Conservation (phyloP, 179 eudicot species). For the Silene coronaria region DNA sequence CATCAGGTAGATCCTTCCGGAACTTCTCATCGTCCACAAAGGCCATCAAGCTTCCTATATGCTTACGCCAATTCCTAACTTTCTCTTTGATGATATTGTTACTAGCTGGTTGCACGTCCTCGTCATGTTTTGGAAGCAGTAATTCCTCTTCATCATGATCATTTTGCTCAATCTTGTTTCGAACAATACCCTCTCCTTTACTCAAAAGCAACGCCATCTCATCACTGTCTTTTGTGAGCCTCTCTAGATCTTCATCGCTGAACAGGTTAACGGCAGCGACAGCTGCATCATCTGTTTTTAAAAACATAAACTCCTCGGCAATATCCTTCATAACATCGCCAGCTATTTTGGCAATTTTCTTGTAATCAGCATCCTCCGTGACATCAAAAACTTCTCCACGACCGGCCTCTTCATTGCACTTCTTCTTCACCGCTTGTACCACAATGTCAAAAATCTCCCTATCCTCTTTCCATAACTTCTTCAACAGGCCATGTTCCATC, state of each 20-base stretch:
- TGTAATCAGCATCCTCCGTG: not conserved
- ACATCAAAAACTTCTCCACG: not conserved
- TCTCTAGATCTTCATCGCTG: not conserved
- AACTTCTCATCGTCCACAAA: not conserved
- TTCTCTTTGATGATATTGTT: not conserved
- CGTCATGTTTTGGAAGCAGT: not conserved
- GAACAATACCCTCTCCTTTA: not conserved
- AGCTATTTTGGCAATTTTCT: constrained; percentile 1
- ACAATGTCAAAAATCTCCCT: not conserved
- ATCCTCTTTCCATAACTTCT: not conserved
- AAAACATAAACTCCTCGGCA: not conserved
- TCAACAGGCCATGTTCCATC: not conserved
- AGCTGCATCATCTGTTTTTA: not conserved
- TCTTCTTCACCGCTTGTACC: not conserved
- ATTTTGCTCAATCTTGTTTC: not conserved
- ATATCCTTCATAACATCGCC: not conserved
- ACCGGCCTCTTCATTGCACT: not conserved
- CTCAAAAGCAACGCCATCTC: not conserved
- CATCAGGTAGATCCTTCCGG: not conserved
- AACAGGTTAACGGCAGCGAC: not conserved
- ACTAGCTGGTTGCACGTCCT: not conserved
- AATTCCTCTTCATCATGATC: not conserved
- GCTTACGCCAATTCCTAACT: not conserved
- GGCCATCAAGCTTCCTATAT: not conserved
- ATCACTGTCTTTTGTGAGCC: not conserved